These are phyloP conservation scores for Vaccinium macrocarpon DNA, from an alignment of 148 eudicot genomes.

Conservation along the genomic window DNA sequence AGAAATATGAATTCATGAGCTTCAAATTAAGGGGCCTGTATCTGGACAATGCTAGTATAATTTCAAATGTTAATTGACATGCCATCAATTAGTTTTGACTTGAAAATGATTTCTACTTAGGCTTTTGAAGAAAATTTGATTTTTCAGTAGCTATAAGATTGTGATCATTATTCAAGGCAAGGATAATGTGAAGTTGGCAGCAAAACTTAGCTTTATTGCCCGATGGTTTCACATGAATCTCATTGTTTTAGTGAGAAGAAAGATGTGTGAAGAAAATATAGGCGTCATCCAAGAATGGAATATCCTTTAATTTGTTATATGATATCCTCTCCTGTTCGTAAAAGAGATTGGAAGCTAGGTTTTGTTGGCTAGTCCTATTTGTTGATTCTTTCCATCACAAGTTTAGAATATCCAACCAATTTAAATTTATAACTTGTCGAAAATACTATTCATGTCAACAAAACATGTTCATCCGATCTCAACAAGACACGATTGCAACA, in stretches of 20 bases:
- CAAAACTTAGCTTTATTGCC: background rate
- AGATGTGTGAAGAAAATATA: too few species aligned
- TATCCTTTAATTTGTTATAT: background rate
- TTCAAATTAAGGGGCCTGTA: constrained; percentile 11
- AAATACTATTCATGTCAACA: too few species aligned
- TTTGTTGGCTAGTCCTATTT: background rate
- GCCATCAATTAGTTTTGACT: background rate
- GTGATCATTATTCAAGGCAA: background rate
- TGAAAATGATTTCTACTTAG: background rate
- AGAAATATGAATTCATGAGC: constrained; percentile 1
- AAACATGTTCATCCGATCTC: too few species aligned
- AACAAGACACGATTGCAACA: too few species aligned
- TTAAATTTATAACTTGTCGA: too few species aligned
- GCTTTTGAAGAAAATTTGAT: background rate
- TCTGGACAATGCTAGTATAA: background rate
- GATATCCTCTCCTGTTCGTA: background rate
- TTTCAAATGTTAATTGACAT: background rate
- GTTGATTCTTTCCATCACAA: background rate
- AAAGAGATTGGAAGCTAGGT: background rate
- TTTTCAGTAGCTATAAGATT: background rate
- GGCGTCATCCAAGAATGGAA: too few species aligned
- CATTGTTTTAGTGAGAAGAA: background rate
- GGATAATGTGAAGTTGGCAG: background rate
- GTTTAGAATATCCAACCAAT: background rate
- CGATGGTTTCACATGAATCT: constrained; percentile 17